phyloP scores from a whole-genome alignment of 2,329 filamentous ascomycete species.

The Apiospora kogelbergensis region DNA sequence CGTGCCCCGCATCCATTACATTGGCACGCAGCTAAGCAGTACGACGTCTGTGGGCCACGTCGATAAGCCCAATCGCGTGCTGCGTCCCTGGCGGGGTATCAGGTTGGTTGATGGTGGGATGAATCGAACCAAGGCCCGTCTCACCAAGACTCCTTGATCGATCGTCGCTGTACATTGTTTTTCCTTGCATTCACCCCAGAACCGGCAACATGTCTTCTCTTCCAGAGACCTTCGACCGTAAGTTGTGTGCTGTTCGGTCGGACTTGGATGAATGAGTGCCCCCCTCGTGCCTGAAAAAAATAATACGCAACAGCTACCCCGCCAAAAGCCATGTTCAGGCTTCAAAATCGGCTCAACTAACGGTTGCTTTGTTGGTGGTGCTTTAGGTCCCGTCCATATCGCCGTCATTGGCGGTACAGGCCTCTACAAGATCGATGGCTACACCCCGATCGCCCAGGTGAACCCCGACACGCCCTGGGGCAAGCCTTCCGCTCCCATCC shows the following conservation, averaged over 20 bases:
- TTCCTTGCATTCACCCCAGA: neutral
- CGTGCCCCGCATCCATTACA: neutral
- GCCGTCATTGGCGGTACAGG: conserved; percentile 94
- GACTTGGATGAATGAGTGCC: neutral
- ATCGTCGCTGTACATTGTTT: neutral
- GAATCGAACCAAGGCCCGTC: neutral
- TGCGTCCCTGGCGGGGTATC: conserved; percentile 1
- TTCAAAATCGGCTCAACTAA: conserved; percentile 14
- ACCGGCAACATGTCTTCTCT: conserved; percentile 50
- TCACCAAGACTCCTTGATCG: neutral
- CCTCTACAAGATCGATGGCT: conserved; percentile 82
- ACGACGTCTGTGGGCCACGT: neutral
- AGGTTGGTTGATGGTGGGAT: neutral
- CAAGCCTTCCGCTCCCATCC: conserved; percentile 70
- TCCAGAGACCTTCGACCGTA: conserved; percentile 60
- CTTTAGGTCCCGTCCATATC: conserved; percentile 69
- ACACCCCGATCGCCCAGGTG: conserved; percentile 78
- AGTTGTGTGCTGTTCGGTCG: conserved; percentile 24
- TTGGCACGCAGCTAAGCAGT: neutral
- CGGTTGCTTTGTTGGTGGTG: neutral
- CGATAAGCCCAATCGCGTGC: neutral
- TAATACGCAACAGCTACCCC: conserved; percentile 10
- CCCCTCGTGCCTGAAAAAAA: conserved; percentile 12
- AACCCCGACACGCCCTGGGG: conserved; percentile 87
- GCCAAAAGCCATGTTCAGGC: conserved; percentile 7